Evolutionary conservation across 2,329 filamentous ascomycete species (phyloP).

Genomic region (Alternaria incomplexa): DNA sequence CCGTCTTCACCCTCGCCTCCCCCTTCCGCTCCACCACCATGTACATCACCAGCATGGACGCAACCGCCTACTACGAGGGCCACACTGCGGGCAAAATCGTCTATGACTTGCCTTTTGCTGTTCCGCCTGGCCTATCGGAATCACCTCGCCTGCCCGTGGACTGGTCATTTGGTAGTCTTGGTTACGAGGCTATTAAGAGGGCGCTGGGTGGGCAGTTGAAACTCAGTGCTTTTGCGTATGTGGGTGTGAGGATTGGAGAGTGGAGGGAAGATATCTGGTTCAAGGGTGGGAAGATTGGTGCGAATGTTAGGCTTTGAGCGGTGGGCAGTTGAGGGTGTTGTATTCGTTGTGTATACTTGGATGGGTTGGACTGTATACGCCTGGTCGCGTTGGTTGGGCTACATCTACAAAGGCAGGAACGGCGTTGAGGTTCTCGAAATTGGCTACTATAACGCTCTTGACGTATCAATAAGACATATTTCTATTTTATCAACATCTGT

Average conservation of each 20-base stretch:
- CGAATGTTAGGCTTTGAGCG: slow-evolving; percentile 51
- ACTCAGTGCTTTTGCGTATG: slow-evolving; percentile 77
- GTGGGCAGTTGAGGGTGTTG: not conserved
- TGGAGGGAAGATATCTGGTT: slow-evolving; percentile 72
- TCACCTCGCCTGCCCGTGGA: slow-evolving; percentile 82
- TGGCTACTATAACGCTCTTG: not conserved
- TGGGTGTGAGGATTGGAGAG: slow-evolving; percentile 74
- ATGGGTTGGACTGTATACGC: not conserved
- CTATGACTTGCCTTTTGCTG: slow-evolving; percentile 75
- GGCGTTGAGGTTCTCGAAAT: not conserved
- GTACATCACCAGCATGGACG: slow-evolving; percentile 79
- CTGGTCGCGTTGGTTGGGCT: not conserved
- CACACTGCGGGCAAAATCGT: slow-evolving; percentile 79
- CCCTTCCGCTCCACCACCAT: slow-evolving; percentile 76
- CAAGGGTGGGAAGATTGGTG: slow-evolving; percentile 54
- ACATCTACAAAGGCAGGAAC: not conserved
- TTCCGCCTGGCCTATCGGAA: slow-evolving; percentile 73
- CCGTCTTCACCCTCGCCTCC: slow-evolving; percentile 81
- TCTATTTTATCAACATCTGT: not conserved
- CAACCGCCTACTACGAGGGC: slow-evolving; percentile 84
- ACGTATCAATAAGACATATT: not conserved
- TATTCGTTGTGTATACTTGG: not conserved
- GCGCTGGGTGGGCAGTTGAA: slow-evolving; percentile 82
- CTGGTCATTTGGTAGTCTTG: slow-evolving; percentile 77
- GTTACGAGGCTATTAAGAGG: slow-evolving; percentile 79